phyloP scores from a whole-genome alignment of 202 grass and related monocot species.

The Zizania palustris region DNA sequence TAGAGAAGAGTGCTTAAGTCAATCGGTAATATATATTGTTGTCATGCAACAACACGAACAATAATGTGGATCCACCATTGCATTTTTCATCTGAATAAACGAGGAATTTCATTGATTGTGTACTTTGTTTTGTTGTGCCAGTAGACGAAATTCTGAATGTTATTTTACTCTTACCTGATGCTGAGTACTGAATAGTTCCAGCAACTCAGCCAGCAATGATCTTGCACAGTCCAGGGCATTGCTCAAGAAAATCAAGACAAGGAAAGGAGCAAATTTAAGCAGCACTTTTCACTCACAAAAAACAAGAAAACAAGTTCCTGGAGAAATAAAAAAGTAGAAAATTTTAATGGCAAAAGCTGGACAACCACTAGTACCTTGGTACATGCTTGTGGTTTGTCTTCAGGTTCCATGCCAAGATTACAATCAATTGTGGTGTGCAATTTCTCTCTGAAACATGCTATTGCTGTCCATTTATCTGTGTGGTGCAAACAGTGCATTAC shows the following conservation, averaged over 20 bases:
- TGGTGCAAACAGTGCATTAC: constrained; percentile 19
- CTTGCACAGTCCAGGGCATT: neutral
- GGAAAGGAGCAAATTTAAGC: neutral
- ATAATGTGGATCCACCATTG: too few species aligned
- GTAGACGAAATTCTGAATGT: neutral
- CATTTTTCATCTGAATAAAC: constrained; percentile 15
- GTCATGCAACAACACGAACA: too few species aligned
- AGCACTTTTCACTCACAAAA: neutral
- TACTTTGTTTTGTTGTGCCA: neutral
- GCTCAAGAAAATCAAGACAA: neutral
- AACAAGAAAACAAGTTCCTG: too few species aligned
- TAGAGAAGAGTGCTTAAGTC: too few species aligned
- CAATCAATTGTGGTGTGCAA: neutral
- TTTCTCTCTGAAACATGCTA: neutral
- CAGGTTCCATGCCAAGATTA: neutral
- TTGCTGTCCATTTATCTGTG: neutral
- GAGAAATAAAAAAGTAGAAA: neutral
- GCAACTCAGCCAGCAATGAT: neutral
- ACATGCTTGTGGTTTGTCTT: constrained; percentile 1
- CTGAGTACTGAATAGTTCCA: constrained; percentile 10
- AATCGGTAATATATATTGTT: too few species aligned
- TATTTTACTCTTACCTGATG: neutral
- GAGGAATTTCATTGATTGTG: neutral
- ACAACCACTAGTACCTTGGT: neutral
- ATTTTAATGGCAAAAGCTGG: neutral